These are phyloP conservation scores for Plenodomus tracheiphilus DNA, from an alignment of 2,329 filamentous ascomycete species.

Conservation along the genomic window DNA sequence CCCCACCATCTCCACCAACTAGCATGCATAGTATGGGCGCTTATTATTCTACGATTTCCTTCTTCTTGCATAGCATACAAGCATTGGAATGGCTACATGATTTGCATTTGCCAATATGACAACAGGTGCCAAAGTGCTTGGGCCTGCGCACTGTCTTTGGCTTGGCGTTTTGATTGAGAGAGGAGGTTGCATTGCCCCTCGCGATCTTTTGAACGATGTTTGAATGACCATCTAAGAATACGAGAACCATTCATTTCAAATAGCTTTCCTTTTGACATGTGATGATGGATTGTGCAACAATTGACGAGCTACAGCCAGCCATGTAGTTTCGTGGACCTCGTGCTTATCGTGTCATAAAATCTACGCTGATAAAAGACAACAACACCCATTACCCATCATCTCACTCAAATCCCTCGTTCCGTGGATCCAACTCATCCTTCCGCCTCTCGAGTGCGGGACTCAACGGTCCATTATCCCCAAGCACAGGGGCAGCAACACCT, in stretches of 20 bases:
- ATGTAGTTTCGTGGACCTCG: neutral
- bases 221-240: constrained; percentile 5
- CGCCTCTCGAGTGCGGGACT: constrained; percentile 35
- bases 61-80: constrained; percentile 37
- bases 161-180: constrained; percentile 30
- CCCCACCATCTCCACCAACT: constrained; percentile 12
- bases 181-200: neutral
- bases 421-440: constrained; percentile 24
- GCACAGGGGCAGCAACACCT: constrained; percentile 26
- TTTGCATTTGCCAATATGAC: constrained; percentile 32
- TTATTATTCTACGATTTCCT: constrained; percentile 14
- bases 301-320: neutral
- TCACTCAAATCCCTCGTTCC: constrained; percentile 39
- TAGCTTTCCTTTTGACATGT: neutral
- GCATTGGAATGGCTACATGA: constrained; percentile 26
- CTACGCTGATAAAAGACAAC: neutral
- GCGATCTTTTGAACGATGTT: constrained; percentile 10
- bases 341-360: neutral
- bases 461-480: constrained; percentile 31
- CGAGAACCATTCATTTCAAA: neutral
- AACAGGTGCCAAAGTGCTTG: constrained; percentile 45
- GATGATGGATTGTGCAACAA: neutral
- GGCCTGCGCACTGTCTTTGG: constrained; percentile 31
- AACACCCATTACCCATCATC: neutral
- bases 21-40: constrained; percentile 33